Evolutionary conservation across 495 filamentous ascomycete species (phyloP).

Genomic region (Neurospora terricola): DNA sequence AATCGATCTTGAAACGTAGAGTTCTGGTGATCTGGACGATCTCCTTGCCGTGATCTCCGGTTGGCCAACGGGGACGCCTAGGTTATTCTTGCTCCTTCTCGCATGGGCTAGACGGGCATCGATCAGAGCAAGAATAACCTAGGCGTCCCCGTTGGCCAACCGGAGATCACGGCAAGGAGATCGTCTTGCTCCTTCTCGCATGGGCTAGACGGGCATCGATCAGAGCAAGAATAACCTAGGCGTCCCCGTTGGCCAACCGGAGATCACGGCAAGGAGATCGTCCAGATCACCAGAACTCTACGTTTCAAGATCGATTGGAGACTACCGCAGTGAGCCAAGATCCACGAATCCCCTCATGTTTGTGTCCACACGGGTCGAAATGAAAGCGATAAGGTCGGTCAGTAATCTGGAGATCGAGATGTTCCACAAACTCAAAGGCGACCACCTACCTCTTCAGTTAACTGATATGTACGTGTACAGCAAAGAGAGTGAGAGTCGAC

Average conservation of each 20-base stretch:
- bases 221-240: background rate
- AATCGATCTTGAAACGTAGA: too few relatives aligned
- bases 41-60: too few relatives aligned
- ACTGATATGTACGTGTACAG: background rate
- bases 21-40: too few relatives aligned
- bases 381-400: background rate
- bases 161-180: background rate
- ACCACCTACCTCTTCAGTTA: background rate
- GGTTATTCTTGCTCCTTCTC: too few relatives aligned
- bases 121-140: background rate
- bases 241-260: background rate
- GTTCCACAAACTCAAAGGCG: background rate
- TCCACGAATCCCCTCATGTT: background rate
- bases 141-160: background rate
- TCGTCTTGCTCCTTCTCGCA: too few relatives aligned
- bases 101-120: background rate
- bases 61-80: too few relatives aligned
- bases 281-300: background rate
- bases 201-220: background rate
- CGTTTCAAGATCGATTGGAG: background rate
- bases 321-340: background rate
- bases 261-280: background rate
- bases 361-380: background rate
- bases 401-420: background rate
- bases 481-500: background rate